Evolutionary conservation across 108 stramenopile species (phyloP).

Genomic region (Schizochytrium sp.): DNA sequence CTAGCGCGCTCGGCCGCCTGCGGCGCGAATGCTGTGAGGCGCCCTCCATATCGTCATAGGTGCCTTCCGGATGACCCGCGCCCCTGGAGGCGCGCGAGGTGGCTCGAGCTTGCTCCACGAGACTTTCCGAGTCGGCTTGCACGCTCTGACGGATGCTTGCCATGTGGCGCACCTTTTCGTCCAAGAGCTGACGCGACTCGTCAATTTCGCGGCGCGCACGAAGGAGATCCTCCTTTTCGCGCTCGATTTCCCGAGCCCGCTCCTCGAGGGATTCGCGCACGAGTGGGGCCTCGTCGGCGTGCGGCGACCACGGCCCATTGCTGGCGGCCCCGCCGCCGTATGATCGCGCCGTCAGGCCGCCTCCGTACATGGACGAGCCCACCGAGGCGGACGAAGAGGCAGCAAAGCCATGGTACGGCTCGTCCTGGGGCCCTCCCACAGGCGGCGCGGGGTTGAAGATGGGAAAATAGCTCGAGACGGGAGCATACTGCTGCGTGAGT

Average conservation of each 20-base stretch:
- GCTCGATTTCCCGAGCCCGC: neutral
- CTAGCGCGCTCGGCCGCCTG: neutral
- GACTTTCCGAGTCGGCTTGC: slow-evolving; percentile 3
- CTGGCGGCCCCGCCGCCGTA: neutral
- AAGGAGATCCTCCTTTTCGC: neutral
- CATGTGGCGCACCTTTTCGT: slow-evolving; percentile 10
- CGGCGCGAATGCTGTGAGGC: neutral
- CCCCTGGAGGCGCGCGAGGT: neutral
- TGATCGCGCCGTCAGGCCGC: neutral
- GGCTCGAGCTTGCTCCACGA: neutral
- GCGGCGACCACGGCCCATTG: neutral
- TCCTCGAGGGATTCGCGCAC: neutral
- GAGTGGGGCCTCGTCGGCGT: neutral
- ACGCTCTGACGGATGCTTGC: neutral
- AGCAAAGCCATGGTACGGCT: neutral
- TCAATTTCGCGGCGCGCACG: neutral
- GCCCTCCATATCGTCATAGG: neutral
- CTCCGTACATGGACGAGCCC: neutral
- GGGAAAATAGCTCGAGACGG: neutral
- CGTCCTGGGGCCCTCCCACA: neutral
- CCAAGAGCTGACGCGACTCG: neutral
- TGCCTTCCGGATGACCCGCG: neutral
- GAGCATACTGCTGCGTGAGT: neutral
- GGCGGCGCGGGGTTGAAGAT: neutral
- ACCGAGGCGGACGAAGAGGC: neutral